Percentiles rank a stretch among this genome's conserved stretches.
Evolutionary conservation across 768 basidiomycete genomes (phyloP).

Genomic region (Aureoboletus auriporus): DNA sequence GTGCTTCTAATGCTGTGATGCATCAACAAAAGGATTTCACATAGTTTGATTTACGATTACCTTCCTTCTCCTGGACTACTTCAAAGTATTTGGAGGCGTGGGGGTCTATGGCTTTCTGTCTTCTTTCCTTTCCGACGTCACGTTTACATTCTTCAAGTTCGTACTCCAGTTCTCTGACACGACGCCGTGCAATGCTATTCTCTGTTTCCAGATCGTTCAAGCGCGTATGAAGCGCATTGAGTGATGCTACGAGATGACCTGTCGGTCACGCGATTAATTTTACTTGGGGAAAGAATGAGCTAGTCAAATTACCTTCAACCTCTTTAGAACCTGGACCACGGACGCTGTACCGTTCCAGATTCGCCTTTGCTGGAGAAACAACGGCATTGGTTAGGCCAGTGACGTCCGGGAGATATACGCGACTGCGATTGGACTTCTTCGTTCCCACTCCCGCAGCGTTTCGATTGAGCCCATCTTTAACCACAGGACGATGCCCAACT

Average conservation of each 20-base stretch:
- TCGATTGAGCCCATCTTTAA: constrained; percentile 29
- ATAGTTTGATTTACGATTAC: constrained; percentile 38
- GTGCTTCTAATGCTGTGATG: constrained; percentile 68
- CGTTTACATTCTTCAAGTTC: constrained; percentile 82
- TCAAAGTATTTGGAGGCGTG: constrained; percentile 59
- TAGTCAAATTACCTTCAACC: constrained; percentile 51
- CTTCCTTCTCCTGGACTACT: constrained; percentile 86
- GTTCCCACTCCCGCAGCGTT: constrained; percentile 10
- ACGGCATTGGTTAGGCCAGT: constrained; percentile 81
- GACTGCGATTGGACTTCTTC: constrained; percentile 30
- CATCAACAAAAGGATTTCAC: constrained; percentile 5
- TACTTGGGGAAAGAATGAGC: not conserved
- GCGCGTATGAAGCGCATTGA: constrained; percentile 62
- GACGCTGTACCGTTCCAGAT: constrained; percentile 48
- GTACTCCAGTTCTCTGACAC: constrained; percentile 83
- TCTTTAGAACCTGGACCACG: constrained; percentile 49
- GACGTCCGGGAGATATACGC: constrained; percentile 71
- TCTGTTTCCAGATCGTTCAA: constrained; percentile 75
- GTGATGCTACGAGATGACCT: constrained; percentile 62
- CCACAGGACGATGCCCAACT: constrained; percentile 1
- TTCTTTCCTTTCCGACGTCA: constrained; percentile 48
- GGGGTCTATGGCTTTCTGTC: constrained; percentile 33
- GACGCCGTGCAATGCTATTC: constrained; percentile 73
- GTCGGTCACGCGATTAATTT: constrained; percentile 1
- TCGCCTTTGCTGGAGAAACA: constrained; percentile 62